Conservation (phyloP, 805 yeast genomes). For the Saccharomycopsis sp. region DNA sequence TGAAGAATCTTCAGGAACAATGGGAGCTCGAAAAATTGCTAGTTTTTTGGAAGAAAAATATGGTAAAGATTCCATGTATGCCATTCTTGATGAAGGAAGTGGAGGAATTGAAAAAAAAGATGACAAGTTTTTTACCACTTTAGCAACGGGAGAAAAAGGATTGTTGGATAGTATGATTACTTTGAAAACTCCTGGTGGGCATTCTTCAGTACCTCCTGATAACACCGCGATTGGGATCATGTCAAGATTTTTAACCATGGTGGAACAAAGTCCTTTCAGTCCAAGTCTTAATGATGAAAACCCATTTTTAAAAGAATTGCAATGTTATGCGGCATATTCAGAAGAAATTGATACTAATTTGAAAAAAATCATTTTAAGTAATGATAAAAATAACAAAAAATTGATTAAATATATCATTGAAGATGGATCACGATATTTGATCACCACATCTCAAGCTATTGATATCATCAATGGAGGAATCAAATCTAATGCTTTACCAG, state of each 20-base stretch:
- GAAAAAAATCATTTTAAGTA: conserved; percentile 26
- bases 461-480: conserved; percentile 64
- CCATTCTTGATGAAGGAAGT: conserved; percentile 63
- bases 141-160: conserved; percentile 59
- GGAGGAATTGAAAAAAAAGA: conserved; percentile 29
- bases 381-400: conserved; percentile 27
- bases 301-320: conserved; percentile 48
- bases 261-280: conserved; percentile 49
- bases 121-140: conserved; percentile 43
- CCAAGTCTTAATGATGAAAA: conserved; percentile 39
- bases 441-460: conserved; percentile 57
- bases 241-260: conserved; percentile 40
- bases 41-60: conserved; percentile 41
- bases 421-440: conserved; percentile 24
- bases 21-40: conserved; percentile 55
- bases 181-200: conserved; percentile 64
- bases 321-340: conserved; percentile 53
- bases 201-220: conserved; percentile 70
- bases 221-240: conserved; percentile 74
- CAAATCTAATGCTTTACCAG: conserved; percentile 72
- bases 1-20: conserved; percentile 59
- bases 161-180: conserved; percentile 40
- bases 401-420: conserved; percentile 21
- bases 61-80: conserved; percentile 50
- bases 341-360: conserved; percentile 22